phyloP scores from a whole-genome alignment of 78 protist genomes.

The Pirum gemmata region DNA sequence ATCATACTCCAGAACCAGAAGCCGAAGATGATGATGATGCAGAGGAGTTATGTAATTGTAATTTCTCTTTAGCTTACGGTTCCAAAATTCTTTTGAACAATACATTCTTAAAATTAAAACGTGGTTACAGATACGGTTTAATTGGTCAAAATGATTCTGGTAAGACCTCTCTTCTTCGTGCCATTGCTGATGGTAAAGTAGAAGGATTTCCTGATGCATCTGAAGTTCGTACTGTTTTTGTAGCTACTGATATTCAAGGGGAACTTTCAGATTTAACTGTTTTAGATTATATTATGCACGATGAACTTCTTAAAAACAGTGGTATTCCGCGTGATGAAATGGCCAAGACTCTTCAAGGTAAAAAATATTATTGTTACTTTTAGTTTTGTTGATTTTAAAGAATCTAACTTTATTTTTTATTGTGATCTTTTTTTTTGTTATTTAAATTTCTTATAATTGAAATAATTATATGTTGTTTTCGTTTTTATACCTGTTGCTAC shows the following conservation, averaged over 20 bases:
- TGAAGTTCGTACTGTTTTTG: conserved; percentile 59
- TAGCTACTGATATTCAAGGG: conserved; percentile 67
- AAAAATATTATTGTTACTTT: too few species aligned
- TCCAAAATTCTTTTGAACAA: conserved; percentile 62
- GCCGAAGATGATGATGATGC: conserved; percentile 55
- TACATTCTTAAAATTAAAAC: conserved; percentile 50
- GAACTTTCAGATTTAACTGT: conserved; percentile 49
- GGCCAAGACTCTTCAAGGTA: conserved; percentile 1
- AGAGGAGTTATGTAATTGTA: conserved; percentile 64
- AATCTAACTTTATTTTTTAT: too few species aligned
- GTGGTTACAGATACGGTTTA: conserved; percentile 68
- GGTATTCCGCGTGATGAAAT: conserved; percentile 43
- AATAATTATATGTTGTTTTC: too few species aligned
- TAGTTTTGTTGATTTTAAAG: too few species aligned
- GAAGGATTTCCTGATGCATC: conserved; percentile 49
- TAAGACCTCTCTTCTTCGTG: conserved; percentile 72
- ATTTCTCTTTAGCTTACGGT: conserved; percentile 65
- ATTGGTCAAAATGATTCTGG: conserved; percentile 79
- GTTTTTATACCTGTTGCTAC: conserved; percentile 56
- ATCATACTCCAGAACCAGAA: conserved; percentile 24
- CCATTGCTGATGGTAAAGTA: conserved; percentile 49
- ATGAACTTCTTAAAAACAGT: conserved; percentile 18
- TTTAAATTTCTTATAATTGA: too few species aligned
- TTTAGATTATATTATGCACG: conserved; percentile 58
- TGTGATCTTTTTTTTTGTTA: too few species aligned